phyloP scores from a whole-genome alignment of 176 grass and related monocot species.

The Poa pratensis region DNA sequence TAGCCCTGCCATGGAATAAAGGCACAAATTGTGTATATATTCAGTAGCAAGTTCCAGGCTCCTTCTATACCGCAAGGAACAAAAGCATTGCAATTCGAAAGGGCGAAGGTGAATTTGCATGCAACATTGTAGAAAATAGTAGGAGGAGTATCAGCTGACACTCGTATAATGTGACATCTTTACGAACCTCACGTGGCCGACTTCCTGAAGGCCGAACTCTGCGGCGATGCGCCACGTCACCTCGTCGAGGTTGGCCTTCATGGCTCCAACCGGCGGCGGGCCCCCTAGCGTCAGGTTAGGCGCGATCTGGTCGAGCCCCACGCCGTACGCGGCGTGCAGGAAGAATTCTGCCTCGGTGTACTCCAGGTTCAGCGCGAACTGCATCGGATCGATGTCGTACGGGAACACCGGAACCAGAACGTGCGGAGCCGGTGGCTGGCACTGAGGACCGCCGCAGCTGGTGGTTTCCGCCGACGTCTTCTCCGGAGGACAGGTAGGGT shows the following conservation, averaged over 20 bases:
- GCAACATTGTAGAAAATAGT: not conserved
- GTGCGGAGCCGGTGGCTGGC: conserved; percentile 22
- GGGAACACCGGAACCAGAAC: conserved; percentile 54
- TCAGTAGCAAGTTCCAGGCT: not conserved
- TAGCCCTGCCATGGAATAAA: conserved; percentile 47
- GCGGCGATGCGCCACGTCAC: conserved; percentile 45
- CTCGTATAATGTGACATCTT: not conserved
- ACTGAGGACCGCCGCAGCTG: not conserved
- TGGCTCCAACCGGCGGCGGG: conserved; percentile 68
- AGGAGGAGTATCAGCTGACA: not conserved
- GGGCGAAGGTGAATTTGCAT: not conserved
- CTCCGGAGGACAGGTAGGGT: conserved; percentile 34
- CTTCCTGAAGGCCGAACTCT: conserved; percentile 82
- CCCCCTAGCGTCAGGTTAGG: conserved; percentile 63
- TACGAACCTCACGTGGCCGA: conserved; percentile 68
- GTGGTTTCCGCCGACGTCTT: not conserved
- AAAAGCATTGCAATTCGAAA: not conserved
- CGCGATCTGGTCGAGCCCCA: conserved; percentile 66
- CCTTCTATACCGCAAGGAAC: not conserved
- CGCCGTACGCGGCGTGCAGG: conserved; percentile 56
- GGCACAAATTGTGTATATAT: not conserved
- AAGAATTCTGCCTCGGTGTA: conserved; percentile 71
- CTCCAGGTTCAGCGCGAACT: conserved; percentile 84
- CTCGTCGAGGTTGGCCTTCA: conserved; percentile 63
- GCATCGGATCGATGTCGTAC: conserved; percentile 58